Evolutionary conservation across 805 yeast species (phyloP).

Genomic region (Cyberlindnera sargentensis): DNA sequence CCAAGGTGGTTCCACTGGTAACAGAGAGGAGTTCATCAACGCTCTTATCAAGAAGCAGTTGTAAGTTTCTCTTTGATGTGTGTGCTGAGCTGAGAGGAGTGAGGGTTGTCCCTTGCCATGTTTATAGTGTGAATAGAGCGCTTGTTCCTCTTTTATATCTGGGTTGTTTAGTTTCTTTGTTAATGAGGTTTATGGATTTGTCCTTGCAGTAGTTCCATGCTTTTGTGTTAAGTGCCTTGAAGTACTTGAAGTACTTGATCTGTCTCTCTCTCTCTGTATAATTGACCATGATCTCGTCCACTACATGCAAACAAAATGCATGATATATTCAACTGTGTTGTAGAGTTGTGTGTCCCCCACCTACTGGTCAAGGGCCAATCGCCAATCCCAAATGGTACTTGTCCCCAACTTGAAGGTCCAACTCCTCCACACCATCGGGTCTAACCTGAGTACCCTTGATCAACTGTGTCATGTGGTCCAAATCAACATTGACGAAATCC

Average conservation of each 20-base stretch:
- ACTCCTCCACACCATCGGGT: conserved; percentile 11
- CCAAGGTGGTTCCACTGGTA: conserved; percentile 98
- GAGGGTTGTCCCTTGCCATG: conserved; percentile 1
- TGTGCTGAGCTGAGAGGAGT: conserved; percentile 3
- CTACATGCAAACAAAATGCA: no score
- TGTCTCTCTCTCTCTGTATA: no score
- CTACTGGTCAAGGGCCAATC: no score
- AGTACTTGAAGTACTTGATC: no score
- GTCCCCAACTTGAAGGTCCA: conserved; percentile 1
- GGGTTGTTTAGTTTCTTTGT: neutral
- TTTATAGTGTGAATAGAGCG: conserved; percentile 10
- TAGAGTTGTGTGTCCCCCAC: no score
- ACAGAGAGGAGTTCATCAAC: conserved; percentile 95
- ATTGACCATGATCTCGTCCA: no score
- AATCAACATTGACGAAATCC: conserved; percentile 37
- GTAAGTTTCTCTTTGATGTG: conserved; percentile 14
- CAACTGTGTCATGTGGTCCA: conserved; percentile 41
- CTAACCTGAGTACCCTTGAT: conserved; percentile 43
- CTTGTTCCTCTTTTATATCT: conserved; percentile 4
- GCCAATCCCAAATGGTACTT: conserved; percentile 1
- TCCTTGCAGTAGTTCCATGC: neutral
- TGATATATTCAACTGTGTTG: no score
- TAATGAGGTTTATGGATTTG: neutral
- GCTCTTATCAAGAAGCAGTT: conserved; percentile 62
- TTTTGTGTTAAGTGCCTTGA: no score